Conservation (phyloP, 1,139 yeast species). For the Pneumocystis carinii region DNA sequence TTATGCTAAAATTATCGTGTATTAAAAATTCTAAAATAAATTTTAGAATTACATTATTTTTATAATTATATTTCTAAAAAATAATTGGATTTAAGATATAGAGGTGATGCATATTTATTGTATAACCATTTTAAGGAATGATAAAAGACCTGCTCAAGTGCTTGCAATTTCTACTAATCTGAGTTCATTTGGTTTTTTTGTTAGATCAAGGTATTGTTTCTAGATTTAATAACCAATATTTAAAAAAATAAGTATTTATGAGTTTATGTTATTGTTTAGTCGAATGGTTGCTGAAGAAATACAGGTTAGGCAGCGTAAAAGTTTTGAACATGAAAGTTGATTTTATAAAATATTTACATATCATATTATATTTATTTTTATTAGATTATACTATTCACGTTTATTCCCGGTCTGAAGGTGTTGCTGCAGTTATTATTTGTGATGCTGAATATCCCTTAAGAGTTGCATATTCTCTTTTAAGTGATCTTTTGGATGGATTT, state of each 20-base stretch:
- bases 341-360: neutral
- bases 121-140: conserved; percentile 66
- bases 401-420: conserved; percentile 75
- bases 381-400: conserved; percentile 73
- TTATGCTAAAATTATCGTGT: neutral
- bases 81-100: neutral
- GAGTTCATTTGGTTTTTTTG: conserved; percentile 75
- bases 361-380: neutral
- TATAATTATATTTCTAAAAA: too few species aligned
- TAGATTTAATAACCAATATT: neutral
- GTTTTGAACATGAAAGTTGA: conserved; percentile 64
- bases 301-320: conserved; percentile 76
- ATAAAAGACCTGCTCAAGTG: conserved; percentile 51
- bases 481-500: conserved; percentile 84
- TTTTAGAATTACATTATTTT: too few species aligned
- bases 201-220: conserved; percentile 36
- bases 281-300: conserved; percentile 87
- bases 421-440: conserved; percentile 84
- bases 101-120: conserved; percentile 67
- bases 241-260: conserved; percentile 26
- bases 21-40: too few species aligned
- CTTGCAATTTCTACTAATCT: conserved; percentile 70
- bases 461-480: conserved; percentile 89
- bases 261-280: conserved; percentile 88
- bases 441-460: conserved; percentile 94